Percentiles rank a stretch among this genome's conserved stretches.
Evolutionary conservation across 2,329 filamentous ascomycete genomes (phyloP).

Genomic region (Pyricularia sp.): DNA sequence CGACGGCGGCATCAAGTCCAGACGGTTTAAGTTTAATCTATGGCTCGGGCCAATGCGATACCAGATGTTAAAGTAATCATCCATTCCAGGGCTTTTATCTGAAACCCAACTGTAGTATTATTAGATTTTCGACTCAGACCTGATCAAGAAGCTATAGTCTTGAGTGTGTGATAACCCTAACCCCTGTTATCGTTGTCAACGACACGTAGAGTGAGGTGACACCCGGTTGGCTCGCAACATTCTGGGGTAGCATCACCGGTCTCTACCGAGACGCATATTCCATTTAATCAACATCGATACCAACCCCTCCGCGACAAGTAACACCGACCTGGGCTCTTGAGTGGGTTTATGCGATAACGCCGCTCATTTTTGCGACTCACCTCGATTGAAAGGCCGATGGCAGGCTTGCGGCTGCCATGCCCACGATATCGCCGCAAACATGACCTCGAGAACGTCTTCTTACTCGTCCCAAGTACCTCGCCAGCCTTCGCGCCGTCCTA

Average conservation of each 20-base stretch:
- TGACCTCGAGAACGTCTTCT: conserved; percentile 6
- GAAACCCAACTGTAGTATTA: background rate
- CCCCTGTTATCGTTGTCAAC: background rate
- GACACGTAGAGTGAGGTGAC: background rate
- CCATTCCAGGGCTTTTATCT: background rate
- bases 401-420: background rate
- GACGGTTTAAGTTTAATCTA: background rate
- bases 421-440: background rate
- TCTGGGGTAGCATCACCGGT: background rate
- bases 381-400: background rate
- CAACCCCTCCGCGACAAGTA: background rate
- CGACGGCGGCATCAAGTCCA: background rate
- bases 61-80: background rate
- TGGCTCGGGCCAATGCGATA: background rate
- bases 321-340: background rate
- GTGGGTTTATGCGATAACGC: background rate
- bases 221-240: background rate
- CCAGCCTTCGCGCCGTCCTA: conserved; percentile 30
- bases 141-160: background rate
- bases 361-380: background rate
- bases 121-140: background rate
- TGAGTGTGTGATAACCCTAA: background rate
- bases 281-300: background rate
- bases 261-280: background rate
- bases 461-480: background rate